Percentiles rank a stretch among this genome's conserved stretches.
phyloP scores from a whole-genome alignment of 495 filamentous ascomycete species.

The Xylaria scruposa region DNA sequence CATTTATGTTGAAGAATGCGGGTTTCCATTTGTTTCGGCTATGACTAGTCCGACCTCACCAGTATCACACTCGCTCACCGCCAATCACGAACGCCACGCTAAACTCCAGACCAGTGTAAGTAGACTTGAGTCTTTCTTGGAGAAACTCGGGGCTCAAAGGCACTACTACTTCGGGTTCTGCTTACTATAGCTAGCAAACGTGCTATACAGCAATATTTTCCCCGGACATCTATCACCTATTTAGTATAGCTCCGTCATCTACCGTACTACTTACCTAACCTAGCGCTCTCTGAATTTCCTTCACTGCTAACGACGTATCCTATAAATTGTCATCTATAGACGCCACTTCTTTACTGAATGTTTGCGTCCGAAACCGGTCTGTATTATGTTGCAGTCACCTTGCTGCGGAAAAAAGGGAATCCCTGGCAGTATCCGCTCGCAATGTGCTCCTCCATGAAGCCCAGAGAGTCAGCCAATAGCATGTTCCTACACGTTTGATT shows the following conservation, averaged over 20 bases:
- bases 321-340: constrained; percentile 14
- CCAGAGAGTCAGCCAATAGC: constrained; percentile 12
- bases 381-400: constrained; percentile 19
- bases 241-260: not conserved
- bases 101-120: not conserved
- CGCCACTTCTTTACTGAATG: not conserved
- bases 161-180: not conserved
- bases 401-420: constrained; percentile 7
- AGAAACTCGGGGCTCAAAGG: not conserved
- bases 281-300: constrained; percentile 4
- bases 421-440: constrained; percentile 24
- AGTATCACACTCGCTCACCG: constrained; percentile 17
- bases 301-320: not conserved
- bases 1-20: constrained; percentile 1
- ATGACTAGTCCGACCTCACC: constrained; percentile 6
- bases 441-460: constrained; percentile 22
- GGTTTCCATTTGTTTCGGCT: constrained; percentile 4
- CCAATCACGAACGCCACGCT: constrained; percentile 19
- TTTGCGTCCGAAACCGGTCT: constrained; percentile 26
- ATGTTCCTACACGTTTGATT: constrained; percentile 6
- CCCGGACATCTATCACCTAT: not conserved
- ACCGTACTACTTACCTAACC: not conserved
- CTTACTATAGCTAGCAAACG: constrained; percentile 13
- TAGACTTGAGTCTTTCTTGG: not conserved
- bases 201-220: not conserved